Percentiles rank a stretch among this genome's conserved stretches.
Conservation (phyloP, 176 grass and related monocot genomes). For the Phyllostachys edulis region DNA sequence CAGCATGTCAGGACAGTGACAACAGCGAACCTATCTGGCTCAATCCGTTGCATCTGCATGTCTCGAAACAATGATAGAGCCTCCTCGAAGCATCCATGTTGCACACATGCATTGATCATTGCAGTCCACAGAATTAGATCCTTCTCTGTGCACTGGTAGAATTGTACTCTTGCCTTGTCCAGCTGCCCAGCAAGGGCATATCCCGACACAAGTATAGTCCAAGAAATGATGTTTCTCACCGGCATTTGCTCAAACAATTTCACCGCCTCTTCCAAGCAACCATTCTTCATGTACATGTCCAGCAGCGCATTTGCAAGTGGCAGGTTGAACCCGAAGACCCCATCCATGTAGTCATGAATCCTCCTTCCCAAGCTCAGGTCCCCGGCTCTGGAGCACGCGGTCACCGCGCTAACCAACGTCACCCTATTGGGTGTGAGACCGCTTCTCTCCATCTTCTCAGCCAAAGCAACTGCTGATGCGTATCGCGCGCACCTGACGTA, state of each 20-base stretch:
- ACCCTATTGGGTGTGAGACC: constrained; percentile 41
- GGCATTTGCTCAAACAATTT: constrained; percentile 51
- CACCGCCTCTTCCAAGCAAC: constrained; percentile 43
- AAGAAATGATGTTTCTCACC: constrained; percentile 55
- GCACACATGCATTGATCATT: constrained; percentile 64
- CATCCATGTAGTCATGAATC: constrained; percentile 54
- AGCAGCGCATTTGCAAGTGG: constrained; percentile 59
- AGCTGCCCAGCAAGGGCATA: constrained; percentile 42
- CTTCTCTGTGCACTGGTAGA: constrained; percentile 45
- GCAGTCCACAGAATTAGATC: constrained; percentile 72
- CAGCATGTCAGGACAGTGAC: constrained; percentile 61
- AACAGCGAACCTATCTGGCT: constrained; percentile 62
- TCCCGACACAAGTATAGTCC: constrained; percentile 55
- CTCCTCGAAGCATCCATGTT: constrained; percentile 49
- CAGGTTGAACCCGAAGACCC: constrained; percentile 39
- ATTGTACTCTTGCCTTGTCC: constrained; percentile 55
- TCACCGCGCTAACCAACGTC: constrained; percentile 41
- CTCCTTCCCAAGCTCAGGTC: constrained; percentile 54
- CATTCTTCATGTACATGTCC: constrained; percentile 67
- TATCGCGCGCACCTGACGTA: constrained; percentile 46
- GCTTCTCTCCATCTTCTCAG: constrained; percentile 42
- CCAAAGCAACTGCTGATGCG: constrained; percentile 32
- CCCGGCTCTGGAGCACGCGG: constrained; percentile 45
- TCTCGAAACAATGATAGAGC: constrained; percentile 60
- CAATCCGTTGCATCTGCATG: constrained; percentile 50